These are phyloP conservation scores for Ceratocystis papillata DNA, from an alignment of 2,329 filamentous ascomycete species.

Conservation along the genomic window DNA sequence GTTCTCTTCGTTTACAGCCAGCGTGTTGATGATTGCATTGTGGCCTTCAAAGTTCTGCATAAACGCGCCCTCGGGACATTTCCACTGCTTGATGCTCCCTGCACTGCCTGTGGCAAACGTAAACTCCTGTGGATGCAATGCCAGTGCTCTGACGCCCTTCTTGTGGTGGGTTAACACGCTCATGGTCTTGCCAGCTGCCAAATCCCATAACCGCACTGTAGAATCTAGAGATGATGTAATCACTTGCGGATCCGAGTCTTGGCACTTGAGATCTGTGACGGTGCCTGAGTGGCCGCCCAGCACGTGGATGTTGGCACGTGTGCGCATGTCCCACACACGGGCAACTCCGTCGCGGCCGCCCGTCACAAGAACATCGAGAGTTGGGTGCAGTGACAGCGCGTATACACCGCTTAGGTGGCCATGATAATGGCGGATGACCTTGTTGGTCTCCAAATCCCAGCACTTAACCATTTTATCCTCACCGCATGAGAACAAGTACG, in stretches of 20 bases:
- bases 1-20: constrained; percentile 88
- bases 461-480: constrained; percentile 99
- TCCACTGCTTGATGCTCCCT: constrained; percentile 97
- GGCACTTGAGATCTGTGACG: constrained; percentile 77
- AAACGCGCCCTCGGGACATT: constrained; percentile 92
- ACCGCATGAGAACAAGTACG: constrained; percentile 93
- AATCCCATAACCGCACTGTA: constrained; percentile 86
- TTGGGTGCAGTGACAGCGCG: constrained; percentile 83
- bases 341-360: constrained; percentile 91
- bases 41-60: constrained; percentile 99
- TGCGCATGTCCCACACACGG: constrained; percentile 97
- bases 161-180: constrained; percentile 96
- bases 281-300: constrained; percentile 83
- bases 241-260: constrained; percentile 92
- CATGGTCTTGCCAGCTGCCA: constrained; percentile 93
- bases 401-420: constrained; percentile 95
- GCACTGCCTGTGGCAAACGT: constrained; percentile 91
- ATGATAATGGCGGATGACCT: constrained; percentile 95
- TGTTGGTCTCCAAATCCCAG: constrained; percentile 99
- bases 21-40: constrained; percentile 89
- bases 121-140: constrained; percentile 82
- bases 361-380: constrained; percentile 86
- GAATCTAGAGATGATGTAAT: constrained; percentile 88
- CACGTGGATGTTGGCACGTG: constrained; percentile 89
- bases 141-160: constrained; percentile 80